Percentiles rank a stretch among this genome's conserved stretches.
phyloP scores from a whole-genome alignment of 2,329 filamentous ascomycete genomes.

The Monosporascus ibericus region DNA sequence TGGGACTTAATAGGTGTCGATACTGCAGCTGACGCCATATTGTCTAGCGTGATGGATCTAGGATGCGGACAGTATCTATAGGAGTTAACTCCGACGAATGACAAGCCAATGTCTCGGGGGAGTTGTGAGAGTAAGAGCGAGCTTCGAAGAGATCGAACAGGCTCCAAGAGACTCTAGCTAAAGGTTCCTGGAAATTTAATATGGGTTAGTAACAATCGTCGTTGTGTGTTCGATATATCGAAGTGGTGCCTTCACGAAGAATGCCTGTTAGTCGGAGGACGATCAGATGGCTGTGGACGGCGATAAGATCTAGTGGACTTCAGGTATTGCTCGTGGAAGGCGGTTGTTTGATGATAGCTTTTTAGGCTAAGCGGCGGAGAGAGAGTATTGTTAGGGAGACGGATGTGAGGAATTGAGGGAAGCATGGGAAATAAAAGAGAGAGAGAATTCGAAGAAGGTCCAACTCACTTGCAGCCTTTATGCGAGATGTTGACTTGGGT shows the following conservation, averaged over 20 bases:
- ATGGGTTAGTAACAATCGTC: conserved; percentile 40
- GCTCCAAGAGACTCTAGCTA: conserved; percentile 55
- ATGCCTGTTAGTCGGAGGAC: conserved; percentile 37
- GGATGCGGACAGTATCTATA: conserved; percentile 28
- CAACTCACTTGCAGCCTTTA: not conserved
- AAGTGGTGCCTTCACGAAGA: conserved; percentile 37
- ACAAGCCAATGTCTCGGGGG: conserved; percentile 42
- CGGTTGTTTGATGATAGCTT: conserved; percentile 19
- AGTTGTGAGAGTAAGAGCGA: conserved; percentile 28
- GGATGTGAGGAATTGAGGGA: conserved; percentile 8
- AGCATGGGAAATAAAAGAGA: conserved; percentile 13
- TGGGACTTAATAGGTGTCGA: conserved; percentile 95
- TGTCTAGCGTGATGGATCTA: conserved; percentile 22
- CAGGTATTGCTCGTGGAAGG: conserved; percentile 26
- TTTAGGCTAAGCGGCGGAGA: conserved; percentile 8
- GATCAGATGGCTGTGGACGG: conserved; percentile 39
- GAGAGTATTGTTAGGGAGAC: conserved; percentile 5
- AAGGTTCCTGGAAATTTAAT: conserved; percentile 46
- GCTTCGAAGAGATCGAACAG: conserved; percentile 40
- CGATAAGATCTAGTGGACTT: conserved; percentile 45
- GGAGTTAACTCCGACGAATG: conserved; percentile 34
- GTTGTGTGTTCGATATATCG: conserved; percentile 41
- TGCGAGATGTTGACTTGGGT: conserved; percentile 2
- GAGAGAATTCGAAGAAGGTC: conserved; percentile 9
- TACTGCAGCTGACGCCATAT: conserved; percentile 77